Conservation (phyloP, 192 early-diverging fungal species). For the Coemansia sp. region DNA sequence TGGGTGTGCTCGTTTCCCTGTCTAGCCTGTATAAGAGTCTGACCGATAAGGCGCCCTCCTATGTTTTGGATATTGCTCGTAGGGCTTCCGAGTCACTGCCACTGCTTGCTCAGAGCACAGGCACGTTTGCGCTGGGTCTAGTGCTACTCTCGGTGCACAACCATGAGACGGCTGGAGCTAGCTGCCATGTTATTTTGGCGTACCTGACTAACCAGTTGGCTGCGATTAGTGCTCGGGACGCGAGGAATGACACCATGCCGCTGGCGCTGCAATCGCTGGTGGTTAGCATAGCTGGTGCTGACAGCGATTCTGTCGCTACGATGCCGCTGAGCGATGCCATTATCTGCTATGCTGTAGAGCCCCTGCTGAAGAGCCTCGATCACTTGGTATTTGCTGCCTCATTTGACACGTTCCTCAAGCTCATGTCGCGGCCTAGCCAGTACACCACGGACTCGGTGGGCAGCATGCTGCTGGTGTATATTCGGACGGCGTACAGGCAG, state of each 20-base stretch:
- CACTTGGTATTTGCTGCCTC: conserved; percentile 13
- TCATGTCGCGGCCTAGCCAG: conserved; percentile 1
- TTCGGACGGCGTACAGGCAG: conserved; percentile 21
- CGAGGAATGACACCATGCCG: not conserved
- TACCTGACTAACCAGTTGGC: conserved; percentile 18
- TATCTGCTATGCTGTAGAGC: conserved; percentile 20
- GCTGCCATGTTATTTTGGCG: conserved; percentile 12
- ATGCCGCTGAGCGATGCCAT: conserved; percentile 6
- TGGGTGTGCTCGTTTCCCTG: conserved; percentile 13
- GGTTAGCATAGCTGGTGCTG: conserved; percentile 1
- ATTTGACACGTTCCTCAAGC: conserved; percentile 13
- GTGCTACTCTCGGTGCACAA: conserved; percentile 12
- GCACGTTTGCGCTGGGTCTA: conserved; percentile 14
- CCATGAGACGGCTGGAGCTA: not conserved
- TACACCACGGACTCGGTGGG: not conserved
- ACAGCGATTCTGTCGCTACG: not conserved
- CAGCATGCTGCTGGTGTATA: conserved; percentile 25
- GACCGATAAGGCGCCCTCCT: not conserved
- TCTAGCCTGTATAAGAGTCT: conserved; percentile 7
- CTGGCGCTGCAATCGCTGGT: conserved; percentile 18
- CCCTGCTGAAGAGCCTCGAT: conserved; percentile 28
- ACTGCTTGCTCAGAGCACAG: not conserved
- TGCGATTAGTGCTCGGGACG: not conserved
- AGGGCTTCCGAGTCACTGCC: conserved; percentile 2
- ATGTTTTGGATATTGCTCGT: not conserved